These are phyloP conservation scores for Barnettozyma sp. DNA, from an alignment of 805 yeast genomes.

Conservation along the genomic window DNA sequence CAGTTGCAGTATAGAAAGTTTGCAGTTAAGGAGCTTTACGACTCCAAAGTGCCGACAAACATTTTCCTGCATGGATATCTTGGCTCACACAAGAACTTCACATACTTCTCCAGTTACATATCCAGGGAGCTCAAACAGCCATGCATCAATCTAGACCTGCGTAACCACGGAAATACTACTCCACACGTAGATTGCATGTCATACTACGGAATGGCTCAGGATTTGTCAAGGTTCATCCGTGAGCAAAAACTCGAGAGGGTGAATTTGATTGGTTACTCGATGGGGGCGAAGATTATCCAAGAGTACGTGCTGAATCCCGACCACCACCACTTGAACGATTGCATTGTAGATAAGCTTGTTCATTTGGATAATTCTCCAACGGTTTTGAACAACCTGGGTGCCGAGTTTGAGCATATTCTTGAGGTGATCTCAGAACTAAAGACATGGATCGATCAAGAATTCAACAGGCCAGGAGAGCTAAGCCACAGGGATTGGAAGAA, in stretches of 20 bases:
- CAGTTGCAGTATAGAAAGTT: slow-evolving; percentile 4
- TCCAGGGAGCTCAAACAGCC: slow-evolving; percentile 27
- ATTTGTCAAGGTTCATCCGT: slow-evolving; percentile 14
- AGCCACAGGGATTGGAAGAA: slow-evolving; percentile 1
- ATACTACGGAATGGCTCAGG: slow-evolving; percentile 28
- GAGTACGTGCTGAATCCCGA: slow-evolving; percentile 32
- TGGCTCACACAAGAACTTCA: slow-evolving; percentile 41
- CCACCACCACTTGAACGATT: slow-evolving; percentile 12
- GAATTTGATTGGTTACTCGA: slow-evolving; percentile 44
- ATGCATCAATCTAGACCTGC: slow-evolving; percentile 37
- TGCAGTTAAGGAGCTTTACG: background rate
- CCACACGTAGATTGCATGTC: slow-evolving; percentile 33
- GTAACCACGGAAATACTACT: slow-evolving; percentile 50
- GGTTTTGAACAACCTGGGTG: slow-evolving; percentile 25
- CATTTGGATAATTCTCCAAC: slow-evolving; percentile 44
- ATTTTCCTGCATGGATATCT: slow-evolving; percentile 49
- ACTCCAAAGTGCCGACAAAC: slow-evolving; percentile 25
- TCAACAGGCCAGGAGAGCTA: background rate
- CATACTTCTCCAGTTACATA: slow-evolving; percentile 32
- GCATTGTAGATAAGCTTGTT: slow-evolving; percentile 32
- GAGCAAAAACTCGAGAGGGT: slow-evolving; percentile 23
- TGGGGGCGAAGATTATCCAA: slow-evolving; percentile 58
- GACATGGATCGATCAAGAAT: slow-evolving; percentile 5
- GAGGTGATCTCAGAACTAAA: slow-evolving; percentile 7
- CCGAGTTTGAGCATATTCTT: slow-evolving; percentile 21